Evolutionary conservation across 371 early-diverging fungal species (phyloP), one percentile per base, ranked within the genome.

Genomic region (Apophysomyces variabilis): DNA sequence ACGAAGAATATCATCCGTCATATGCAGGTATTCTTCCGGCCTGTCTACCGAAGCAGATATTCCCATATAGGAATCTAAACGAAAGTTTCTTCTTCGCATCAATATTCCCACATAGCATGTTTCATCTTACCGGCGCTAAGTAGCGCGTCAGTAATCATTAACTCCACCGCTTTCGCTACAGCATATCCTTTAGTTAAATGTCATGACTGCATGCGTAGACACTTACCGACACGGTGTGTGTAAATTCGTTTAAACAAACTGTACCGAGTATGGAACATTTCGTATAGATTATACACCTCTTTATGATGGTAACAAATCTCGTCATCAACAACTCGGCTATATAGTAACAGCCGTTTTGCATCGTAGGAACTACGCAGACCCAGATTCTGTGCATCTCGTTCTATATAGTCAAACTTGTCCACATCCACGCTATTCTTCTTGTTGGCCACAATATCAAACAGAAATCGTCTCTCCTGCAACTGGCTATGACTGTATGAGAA

Each of bases 401-500:
- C 87, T 50, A 99, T 84, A 67, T 98, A 99, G 74, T 99, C 99
- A 77, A 96, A 97, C 78, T 96, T 96, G 78, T 99, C 99, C 14
- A 98, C 98, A 74, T 99, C 99, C 21, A 98, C 85, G 37, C 92
- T 90, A 68, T 94, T 97, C 61, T 91, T 83, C 73, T 96, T 92
- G 82, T 99, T 99, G 43, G 96, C 93, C 0, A 99, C 98, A 67
- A 99, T 95, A 65, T 99, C 96, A 82, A 95, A 98, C 58, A 98
- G 68, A 68, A 94, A 99, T 16, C 71, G 69, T 44, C 83, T 80
- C 2, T 86, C 81, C 7, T 69, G 58, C 4, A 69, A 72, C 66
- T 75, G 71, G 36, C 77, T 76, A 21, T 18, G 2, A 35, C 5
- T 62, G 26, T 5, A 21, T 38, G 59, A 16, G 37, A 14, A 32